These are phyloP conservation scores for Blastomyces emzantsi DNA, from an alignment of 2,329 filamentous ascomycete species.

Conservation along the genomic window DNA sequence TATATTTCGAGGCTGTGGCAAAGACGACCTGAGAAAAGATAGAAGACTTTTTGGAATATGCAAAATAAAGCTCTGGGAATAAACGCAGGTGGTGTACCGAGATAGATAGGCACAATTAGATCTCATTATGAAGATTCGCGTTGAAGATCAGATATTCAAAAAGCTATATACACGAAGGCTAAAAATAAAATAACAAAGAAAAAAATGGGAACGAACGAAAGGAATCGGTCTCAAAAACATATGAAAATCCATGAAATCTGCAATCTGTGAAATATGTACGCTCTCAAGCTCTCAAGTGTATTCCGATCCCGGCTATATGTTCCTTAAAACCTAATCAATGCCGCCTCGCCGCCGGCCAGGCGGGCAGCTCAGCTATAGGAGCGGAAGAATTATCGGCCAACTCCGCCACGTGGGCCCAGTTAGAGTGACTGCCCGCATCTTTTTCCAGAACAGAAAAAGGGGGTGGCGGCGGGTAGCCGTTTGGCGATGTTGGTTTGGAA, in stretches of 20 bases:
- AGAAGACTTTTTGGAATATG: too few species aligned
- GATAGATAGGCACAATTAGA: neutral
- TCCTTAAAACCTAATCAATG: neutral
- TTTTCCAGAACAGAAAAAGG: neutral
- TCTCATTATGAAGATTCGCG: neutral
- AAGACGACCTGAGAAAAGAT: neutral
- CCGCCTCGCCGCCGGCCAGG: neutral
- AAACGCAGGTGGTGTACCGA: neutral
- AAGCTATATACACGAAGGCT: neutral
- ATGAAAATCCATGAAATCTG: neutral
- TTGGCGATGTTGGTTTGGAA: neutral
- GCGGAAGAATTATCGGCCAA: constrained; percentile 1
- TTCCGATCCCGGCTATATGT: neutral
- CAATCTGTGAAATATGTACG: neutral
- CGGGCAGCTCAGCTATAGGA: constrained; percentile 2
- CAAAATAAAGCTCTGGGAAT: too few species aligned
- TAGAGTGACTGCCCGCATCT: constrained; percentile 1
- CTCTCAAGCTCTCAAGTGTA: neutral
- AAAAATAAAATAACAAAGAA: neutral
- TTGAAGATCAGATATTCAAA: neutral
- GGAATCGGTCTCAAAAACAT: neutral
- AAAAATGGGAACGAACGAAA: neutral
- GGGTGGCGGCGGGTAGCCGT: neutral
- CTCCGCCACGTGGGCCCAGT: neutral
- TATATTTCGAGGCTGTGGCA: neutral